Evolutionary conservation across 1,284 basidiomycete genomes (phyloP).

Genomic region (Taiwanofungus camphoratus): DNA sequence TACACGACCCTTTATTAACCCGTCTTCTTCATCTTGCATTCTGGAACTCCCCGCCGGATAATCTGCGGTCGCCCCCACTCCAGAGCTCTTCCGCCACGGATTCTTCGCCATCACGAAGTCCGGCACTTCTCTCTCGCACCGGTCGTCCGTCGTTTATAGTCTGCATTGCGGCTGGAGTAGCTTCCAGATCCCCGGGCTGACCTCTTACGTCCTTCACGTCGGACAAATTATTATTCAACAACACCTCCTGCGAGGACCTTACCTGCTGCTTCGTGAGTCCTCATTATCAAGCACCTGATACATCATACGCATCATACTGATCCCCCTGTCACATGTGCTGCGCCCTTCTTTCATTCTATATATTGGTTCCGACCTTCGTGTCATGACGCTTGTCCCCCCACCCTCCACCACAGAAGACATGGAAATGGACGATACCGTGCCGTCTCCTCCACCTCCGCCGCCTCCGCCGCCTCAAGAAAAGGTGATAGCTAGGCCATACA

Average conservation of each 20-base stretch:
- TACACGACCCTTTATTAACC: too few relatives aligned
- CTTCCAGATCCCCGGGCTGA: background rate
- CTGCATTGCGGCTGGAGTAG: background rate
- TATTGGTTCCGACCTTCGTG: background rate
- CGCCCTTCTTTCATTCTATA: background rate
- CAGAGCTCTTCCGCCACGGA: background rate
- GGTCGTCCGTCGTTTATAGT: background rate
- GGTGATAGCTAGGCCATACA: constrained; percentile 78
- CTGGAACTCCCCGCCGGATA: background rate
- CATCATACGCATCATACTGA: background rate
- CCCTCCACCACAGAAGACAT: too few relatives aligned
- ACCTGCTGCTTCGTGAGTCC: background rate
- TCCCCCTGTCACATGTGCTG: background rate
- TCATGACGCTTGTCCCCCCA: too few relatives aligned
- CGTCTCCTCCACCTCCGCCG: constrained; percentile 21
- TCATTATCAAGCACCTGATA: background rate
- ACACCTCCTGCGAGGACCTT: too few relatives aligned
- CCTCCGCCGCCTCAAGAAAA: constrained; percentile 40
- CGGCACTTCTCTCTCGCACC: background rate
- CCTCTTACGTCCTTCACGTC: background rate
- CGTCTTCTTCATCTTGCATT: background rate
- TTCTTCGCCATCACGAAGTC: background rate
- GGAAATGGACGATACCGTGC: too few relatives aligned
- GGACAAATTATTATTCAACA: too few relatives aligned
- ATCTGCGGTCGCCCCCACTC: background rate